A percentile compares a stretch with the other conserved stretches of the same genome.
phyloP scores from a whole-genome alignment of 371 early-diverging fungal species.

The Actinomortierella wolfii region DNA sequence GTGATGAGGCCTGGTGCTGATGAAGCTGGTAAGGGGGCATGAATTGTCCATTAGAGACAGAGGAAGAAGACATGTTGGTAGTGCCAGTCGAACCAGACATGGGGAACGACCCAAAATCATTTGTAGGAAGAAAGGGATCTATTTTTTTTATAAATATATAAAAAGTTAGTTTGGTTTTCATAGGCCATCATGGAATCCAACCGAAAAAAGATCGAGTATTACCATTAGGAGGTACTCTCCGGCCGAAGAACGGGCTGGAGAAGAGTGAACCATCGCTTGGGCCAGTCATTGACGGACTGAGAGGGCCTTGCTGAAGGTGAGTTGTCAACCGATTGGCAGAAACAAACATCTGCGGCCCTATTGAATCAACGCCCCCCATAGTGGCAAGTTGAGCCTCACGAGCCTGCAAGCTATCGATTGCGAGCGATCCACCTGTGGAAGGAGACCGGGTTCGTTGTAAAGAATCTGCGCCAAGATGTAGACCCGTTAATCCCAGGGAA shows the following conservation, averaged over 20 bases:
- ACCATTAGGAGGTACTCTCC: constrained; percentile 12
- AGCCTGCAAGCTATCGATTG: constrained; percentile 6
- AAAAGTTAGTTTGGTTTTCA: no score
- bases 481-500: constrained; percentile 28
- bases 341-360: constrained; percentile 3
- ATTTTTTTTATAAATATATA: no score
- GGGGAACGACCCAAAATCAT: constrained; percentile 23
- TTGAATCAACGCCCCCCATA: neutral
- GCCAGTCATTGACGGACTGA: constrained; percentile 20
- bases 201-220: constrained; percentile 7
- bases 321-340: constrained; percentile 2
- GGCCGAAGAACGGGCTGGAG: constrained; percentile 35
- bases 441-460: constrained; percentile 32
- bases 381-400: constrained; percentile 9
- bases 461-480: constrained; percentile 26
- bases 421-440: constrained; percentile 14
- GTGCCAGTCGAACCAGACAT: constrained; percentile 1
- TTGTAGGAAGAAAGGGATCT: constrained; percentile 33
- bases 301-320: neutral
- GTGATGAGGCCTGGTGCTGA: constrained; percentile 10
- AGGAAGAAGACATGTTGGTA: constrained; percentile 23
- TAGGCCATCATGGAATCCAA: no score
- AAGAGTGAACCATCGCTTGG: constrained; percentile 30
- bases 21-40: constrained; percentile 37
- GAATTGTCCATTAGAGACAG: constrained; percentile 25